Evolutionary conservation across 495 filamentous ascomycete species (phyloP), one percentile per base, ranked within the genome.

Genomic region (Lasiosphaeria hispida): DNA sequence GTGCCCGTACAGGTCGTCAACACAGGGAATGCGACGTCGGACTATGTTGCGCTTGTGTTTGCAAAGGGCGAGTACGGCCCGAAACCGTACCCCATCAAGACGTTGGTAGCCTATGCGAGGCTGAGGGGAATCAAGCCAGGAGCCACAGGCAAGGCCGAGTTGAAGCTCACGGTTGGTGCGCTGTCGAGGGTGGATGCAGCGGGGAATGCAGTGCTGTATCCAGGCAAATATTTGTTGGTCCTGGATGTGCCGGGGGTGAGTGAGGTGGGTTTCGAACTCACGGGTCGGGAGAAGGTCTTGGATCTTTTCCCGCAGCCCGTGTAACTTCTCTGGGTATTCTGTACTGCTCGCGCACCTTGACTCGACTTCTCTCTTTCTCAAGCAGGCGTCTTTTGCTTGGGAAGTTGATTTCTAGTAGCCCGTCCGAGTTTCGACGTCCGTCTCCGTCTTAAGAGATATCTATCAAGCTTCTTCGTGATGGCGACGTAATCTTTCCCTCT

Each of bases 131-230:
- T 89, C 49, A 53, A 71, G 17, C 60, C 77, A 1, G 77, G 76
- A 0, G 38, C 66, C 10, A 69, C 68, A 1, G 58, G 63, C 48
- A 75, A 64, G 0, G 74, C 78, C 19, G 69, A 44, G 13, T 63
- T 89, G 43, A 75, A 74, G 6, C 58, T 87, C 41, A 81, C 77
- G 36, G 66, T 87, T 0, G 84, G 82, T 9, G 77, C 73, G 43
- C 58, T 89, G 17, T 80, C 80, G 0, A 72, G 86, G 11, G 75
- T 77, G 0, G 82, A 88, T 57, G 74, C 76, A 48, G 57, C 52
- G 1, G 87, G 87, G 0, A 80, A 86, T 63, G 68, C 69, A 47
- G 75, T 86, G 30, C 44, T 90, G 48, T 88, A 85, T 64, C 85
- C 86, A 0, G 87, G 87, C 0, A 64, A 68, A 6, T 90, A 90